phyloP scores from a whole-genome alignment of 163 green algal genomes.

The Scenedesmus sp. region DNA sequence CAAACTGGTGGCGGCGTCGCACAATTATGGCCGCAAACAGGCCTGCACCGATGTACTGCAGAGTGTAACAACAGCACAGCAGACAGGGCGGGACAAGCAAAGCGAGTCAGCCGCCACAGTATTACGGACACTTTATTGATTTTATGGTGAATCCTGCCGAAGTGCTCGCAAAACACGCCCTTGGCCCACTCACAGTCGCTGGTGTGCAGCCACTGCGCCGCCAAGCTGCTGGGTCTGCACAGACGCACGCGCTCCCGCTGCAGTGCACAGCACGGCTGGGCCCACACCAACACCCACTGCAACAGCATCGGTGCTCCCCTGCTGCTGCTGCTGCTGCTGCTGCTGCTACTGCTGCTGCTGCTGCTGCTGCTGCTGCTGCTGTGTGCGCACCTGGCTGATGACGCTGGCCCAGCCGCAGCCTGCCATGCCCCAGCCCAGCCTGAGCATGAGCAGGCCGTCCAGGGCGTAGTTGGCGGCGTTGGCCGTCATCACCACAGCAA shows the following conservation, averaged over 20 bases:
- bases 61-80: background rate
- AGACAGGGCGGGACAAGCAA: background rate
- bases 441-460: constrained; percentile 58
- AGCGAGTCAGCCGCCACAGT: background rate
- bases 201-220: no score
- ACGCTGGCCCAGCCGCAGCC: constrained; percentile 63
- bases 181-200: no score
- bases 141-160: no score
- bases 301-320: no score
- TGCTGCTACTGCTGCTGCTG: no score
- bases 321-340: no score
- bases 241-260: no score
- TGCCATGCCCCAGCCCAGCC: constrained; percentile 58
- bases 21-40: constrained; percentile 55
- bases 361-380: background rate
- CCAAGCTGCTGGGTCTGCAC: no score
- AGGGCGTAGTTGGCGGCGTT: constrained; percentile 58
- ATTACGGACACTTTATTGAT: no score
- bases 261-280: no score
- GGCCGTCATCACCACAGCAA: constrained; percentile 54
- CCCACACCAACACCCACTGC: no score
- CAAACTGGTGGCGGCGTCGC: constrained; percentile 46
- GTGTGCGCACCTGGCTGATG: constrained; percentile 51
- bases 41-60: constrained; percentile 53
- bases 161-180: no score